phyloP scores from a whole-genome alignment of 306 rosid species.

The Lablab purpureus region DNA sequence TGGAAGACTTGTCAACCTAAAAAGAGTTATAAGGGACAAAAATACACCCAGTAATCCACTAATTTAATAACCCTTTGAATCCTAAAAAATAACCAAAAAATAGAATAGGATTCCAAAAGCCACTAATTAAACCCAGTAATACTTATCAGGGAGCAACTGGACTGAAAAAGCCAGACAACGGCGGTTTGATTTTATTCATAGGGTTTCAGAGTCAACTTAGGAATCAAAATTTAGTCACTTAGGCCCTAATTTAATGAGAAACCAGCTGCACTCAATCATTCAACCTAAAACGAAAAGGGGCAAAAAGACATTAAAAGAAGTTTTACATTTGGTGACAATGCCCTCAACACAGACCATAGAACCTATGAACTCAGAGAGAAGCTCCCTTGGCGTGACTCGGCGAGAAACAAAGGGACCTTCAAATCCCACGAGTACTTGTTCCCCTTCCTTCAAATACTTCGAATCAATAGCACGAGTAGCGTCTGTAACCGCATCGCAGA shows the following conservation, averaged over 20 bases:
- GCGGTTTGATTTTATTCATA: neutral
- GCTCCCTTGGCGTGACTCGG: conserved; percentile 86
- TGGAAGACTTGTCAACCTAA: neutral
- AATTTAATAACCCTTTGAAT: too few relatives aligned
- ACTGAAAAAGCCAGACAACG: neutral
- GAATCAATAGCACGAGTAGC: conserved; percentile 75
- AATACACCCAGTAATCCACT: neutral
- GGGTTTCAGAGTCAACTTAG: neutral
- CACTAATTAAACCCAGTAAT: neutral
- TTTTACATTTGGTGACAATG: conserved; percentile 89
- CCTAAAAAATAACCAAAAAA: neutral
- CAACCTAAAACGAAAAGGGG: neutral
- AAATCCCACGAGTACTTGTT: conserved; percentile 86
- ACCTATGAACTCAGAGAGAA: conserved; percentile 88
- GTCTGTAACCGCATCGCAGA: conserved; percentile 93
- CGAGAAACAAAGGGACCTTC: conserved; percentile 96
- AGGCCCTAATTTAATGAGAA: neutral
- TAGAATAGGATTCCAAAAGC: neutral
- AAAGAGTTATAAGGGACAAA: neutral
- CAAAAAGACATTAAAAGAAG: too few relatives aligned
- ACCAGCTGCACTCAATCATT: neutral
- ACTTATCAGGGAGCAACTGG: neutral
- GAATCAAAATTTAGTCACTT: neutral
- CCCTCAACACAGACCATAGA: conserved; percentile 98
- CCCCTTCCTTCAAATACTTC: conserved; percentile 86